Conservation (phyloP, 257 asterid genomes). For the Solanum clarkiae region DNA sequence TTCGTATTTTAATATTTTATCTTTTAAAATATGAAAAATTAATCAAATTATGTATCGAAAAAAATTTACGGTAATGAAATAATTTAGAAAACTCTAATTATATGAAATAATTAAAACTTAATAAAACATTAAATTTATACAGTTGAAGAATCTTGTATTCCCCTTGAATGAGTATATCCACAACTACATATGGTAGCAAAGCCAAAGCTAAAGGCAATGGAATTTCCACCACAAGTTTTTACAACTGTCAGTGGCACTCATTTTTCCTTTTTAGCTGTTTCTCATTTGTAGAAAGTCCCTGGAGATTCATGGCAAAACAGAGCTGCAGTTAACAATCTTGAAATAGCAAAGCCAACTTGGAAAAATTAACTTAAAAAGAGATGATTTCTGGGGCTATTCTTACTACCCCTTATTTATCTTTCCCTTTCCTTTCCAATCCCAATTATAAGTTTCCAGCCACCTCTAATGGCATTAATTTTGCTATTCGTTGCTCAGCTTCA, state of each 20-base stretch:
- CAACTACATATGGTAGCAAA: neutral
- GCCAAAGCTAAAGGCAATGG: neutral
- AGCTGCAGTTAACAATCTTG: neutral
- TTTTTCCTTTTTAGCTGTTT: neutral
- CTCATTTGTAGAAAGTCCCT: neutral
- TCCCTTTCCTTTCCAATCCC: constrained; percentile 13
- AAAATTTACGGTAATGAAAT: too few relatives aligned
- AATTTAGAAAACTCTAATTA: too few relatives aligned
- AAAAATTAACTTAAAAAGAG: constrained; percentile 4
- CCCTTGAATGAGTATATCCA: neutral
- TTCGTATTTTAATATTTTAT: too few relatives aligned
- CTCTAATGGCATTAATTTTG: constrained; percentile 3
- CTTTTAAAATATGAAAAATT: too few relatives aligned
- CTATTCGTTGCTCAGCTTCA: constrained; percentile 38
- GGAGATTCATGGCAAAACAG: neutral
- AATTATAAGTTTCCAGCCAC: constrained; percentile 11
- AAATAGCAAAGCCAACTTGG: neutral
- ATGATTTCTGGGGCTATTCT: constrained; percentile 24
- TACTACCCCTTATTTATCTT: constrained; percentile 24
- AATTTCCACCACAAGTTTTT: neutral
- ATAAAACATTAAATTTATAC: too few relatives aligned
- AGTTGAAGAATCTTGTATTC: neutral
- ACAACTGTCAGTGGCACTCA: neutral
- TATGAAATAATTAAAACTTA: too few relatives aligned
- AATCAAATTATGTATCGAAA: too few relatives aligned